phyloP scores from a whole-genome alignment of 2,329 filamentous ascomycete genomes.

The Botrytis fabae region DNA sequence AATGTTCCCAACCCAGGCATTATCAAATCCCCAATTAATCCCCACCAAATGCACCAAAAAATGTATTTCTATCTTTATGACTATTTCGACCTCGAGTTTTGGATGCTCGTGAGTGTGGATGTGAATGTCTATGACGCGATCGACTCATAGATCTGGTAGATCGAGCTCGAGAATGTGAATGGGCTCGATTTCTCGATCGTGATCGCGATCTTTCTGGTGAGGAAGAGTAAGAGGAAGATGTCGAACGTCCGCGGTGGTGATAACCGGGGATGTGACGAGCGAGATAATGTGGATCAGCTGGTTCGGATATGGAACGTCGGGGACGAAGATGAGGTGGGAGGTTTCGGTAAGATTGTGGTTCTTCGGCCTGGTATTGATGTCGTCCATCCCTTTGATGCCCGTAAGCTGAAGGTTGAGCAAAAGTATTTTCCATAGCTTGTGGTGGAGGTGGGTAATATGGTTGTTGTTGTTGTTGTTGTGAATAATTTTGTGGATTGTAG shows the following conservation, averaged over 20 bases:
- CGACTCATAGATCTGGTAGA: slow-evolving; percentile 2
- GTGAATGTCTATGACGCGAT: background rate
- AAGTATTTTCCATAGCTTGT: background rate
- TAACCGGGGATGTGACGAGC: slow-evolving; percentile 24
- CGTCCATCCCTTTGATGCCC: background rate
- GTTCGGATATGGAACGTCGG: slow-evolving; percentile 31
- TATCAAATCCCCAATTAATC: slow-evolving; percentile 32
- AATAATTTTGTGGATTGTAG: background rate
- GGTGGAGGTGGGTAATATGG: background rate
- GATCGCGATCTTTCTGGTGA: slow-evolving; percentile 1
- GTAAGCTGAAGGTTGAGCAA: background rate
- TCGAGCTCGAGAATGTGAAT: background rate
- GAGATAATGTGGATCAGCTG: slow-evolving; percentile 20
- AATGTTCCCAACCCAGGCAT: slow-evolving; percentile 33
- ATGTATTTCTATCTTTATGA: slow-evolving; percentile 28
- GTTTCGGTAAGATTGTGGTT: background rate
- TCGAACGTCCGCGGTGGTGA: background rate
- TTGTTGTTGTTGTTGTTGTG: background rate
- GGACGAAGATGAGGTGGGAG: slow-evolving; percentile 20
- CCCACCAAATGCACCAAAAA: slow-evolving; percentile 33
- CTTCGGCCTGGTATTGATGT: background rate
- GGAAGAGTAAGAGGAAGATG: slow-evolving; percentile 10
- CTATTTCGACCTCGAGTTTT: slow-evolving; percentile 7
- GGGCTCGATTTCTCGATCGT: background rate
- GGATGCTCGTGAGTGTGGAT: slow-evolving; percentile 19